phyloP scores from a whole-genome alignment of 768 basidiomycete species.

The Auriscalpium vulgare region DNA sequence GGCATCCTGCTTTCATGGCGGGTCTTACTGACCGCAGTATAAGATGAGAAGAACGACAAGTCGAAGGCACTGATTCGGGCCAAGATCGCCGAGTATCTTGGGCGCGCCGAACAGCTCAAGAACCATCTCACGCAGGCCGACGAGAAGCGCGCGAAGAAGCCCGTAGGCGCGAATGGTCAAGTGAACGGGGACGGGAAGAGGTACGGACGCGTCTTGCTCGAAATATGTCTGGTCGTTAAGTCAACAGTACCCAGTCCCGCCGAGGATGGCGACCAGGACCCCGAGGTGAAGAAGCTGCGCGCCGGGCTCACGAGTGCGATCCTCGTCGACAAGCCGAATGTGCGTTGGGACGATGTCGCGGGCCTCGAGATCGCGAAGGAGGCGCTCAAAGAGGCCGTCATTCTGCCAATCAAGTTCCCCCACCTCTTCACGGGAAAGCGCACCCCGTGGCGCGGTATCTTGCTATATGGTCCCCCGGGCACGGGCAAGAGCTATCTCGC shows the following conservation, averaged over 20 bases:
- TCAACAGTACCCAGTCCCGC: conserved; percentile 13
- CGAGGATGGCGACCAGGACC: conserved; percentile 74
- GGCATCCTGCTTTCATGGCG: not conserved
- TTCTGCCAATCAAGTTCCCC: conserved; percentile 98
- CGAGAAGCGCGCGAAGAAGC: conserved; percentile 53
- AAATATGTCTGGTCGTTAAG: not conserved
- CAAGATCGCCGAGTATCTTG: conserved; percentile 89
- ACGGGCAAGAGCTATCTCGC: conserved; percentile 97
- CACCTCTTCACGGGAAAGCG: conserved; percentile 98
- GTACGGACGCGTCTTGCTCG: conserved; percentile 19
- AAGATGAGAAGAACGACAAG: conserved; percentile 93
- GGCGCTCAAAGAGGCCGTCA: conserved; percentile 94
- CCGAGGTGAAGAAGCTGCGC: conserved; percentile 94
- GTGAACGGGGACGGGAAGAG: conserved; percentile 32
- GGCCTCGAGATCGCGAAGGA: conserved; percentile 94
- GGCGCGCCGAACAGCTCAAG: conserved; percentile 87
- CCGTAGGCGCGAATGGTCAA: conserved; percentile 42
- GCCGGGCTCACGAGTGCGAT: conserved; percentile 85
- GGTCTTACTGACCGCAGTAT: not conserved
- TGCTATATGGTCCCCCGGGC: conserved; percentile 95
- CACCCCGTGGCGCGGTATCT: conserved; percentile 93
- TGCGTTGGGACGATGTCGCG: conserved; percentile 98
- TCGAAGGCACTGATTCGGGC: conserved; percentile 76
- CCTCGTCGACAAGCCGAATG: conserved; percentile 87
- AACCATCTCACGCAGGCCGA: conserved; percentile 60